Evolutionary conservation across 176 grass and related monocot species (phyloP), one percentile per base, ranked within the genome.

Genomic region (Oryza nivara): DNA sequence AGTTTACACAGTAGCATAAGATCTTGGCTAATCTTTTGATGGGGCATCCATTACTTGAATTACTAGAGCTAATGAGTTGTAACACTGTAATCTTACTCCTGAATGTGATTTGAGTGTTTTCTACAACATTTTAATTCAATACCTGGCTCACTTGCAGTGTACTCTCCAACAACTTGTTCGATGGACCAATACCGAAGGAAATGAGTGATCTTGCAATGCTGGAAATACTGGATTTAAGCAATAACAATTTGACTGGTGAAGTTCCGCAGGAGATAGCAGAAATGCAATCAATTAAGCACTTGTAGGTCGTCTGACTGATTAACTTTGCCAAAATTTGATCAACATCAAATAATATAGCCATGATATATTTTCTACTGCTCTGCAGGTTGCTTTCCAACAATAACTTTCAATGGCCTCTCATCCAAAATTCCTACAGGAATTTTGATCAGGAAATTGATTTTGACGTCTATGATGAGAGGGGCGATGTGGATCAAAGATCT

Each of bases 311-410:
- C 47, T 84, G 65, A 75, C 43, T 65, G 43, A 65, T 87, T 75
- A 70, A 71, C 28, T 70, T 75, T 26, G 0, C 83, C 20, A 74
- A 83, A 0, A 43, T 78, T 78, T 60, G 25, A 48, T 26, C 26
- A 72, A 30, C 71, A 75, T 44, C 12, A 73, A 85, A 30, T 65
- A 72, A 40, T n/a, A 77, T 63, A 63, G 11, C 78, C 49, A 65
- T 84, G 26, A 79, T 35, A 47, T 20, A 6, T 54, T 40, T 10
- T 72, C 23, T 45, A 26, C 66, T 70, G 54, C 88, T 84, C 23
- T 67, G 81, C 91, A 99, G 96, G 87, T 91, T 99, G 74, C 88
- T 99, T 91, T 96, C 84, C 66, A 87, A 89, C 65, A 99, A 96
- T 70, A 92, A 43, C 83, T 91, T 99, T 82, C 82, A 87, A 8